Evolutionary conservation across 148 eudicot species (phyloP).

Genomic region (Rhododendron kiyosumense): DNA sequence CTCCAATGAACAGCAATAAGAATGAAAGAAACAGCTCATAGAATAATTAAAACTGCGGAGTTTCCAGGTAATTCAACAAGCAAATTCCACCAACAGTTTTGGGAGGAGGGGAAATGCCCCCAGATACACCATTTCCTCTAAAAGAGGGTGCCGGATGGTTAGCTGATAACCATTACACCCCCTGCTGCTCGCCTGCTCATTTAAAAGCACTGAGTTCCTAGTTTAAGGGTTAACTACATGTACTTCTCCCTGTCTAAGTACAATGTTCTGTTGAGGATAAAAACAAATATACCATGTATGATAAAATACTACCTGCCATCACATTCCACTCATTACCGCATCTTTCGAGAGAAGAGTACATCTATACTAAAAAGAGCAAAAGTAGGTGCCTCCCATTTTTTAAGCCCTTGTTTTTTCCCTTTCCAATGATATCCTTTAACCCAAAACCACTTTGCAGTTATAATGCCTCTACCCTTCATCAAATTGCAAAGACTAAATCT

Average conservation of each 20-base stretch:
- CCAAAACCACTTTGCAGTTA: background rate
- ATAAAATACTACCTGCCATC: background rate
- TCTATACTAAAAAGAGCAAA: background rate
- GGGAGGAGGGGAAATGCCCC: background rate
- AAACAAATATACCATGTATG: background rate
- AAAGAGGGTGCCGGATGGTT: background rate
- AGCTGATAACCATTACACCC: background rate
- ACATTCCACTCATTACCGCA: background rate
- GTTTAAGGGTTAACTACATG: background rate
- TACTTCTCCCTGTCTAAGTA: background rate
- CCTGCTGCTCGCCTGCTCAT: background rate
- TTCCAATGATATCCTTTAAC: background rate
- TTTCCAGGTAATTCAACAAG: background rate
- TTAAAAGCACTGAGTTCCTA: background rate
- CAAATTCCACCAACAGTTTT: background rate
- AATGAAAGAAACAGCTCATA: background rate
- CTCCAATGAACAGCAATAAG: background rate
- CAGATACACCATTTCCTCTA: background rate
- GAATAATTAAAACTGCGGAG: background rate
- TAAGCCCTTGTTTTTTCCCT: background rate
- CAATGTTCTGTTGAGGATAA: background rate
- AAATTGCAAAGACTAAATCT: background rate
- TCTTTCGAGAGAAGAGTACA: background rate
- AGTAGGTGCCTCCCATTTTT: background rate
- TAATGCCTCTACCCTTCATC: background rate